These are phyloP conservation scores for Fistulifera solaris DNA, from an alignment of 108 stramenopile genomes.

Conservation along the genomic window DNA sequence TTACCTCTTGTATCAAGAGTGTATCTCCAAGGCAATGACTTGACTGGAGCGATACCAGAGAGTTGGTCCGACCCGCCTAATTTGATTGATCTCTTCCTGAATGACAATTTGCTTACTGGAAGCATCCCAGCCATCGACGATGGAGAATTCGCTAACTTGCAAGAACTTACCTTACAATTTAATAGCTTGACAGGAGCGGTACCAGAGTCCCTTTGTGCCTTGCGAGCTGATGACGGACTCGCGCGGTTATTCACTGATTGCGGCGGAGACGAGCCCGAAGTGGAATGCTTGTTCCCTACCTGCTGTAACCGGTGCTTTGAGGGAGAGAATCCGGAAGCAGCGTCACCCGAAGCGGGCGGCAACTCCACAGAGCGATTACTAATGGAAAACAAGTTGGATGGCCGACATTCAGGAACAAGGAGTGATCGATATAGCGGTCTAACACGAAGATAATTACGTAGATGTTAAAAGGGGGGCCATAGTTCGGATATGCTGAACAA, in stretches of 20 bases:
- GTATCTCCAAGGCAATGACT: constrained; percentile 29
- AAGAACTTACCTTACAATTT: constrained; percentile 31
- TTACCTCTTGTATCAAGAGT: constrained; percentile 31
- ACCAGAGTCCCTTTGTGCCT: constrained; percentile 31
- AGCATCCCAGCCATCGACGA: constrained; percentile 30
- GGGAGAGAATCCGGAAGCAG: constrained; percentile 1
- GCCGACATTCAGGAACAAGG: no score
- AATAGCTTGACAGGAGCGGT: constrained; percentile 25
- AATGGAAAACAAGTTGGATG: no score
- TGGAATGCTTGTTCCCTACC: constrained; percentile 33
- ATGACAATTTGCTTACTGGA: constrained; percentile 40
- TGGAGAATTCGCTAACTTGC: constrained; percentile 17
- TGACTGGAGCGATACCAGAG: constrained; percentile 40
- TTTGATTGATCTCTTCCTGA: constrained; percentile 44
- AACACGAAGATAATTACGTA: no score
- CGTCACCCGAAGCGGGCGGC: background rate
- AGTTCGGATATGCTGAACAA: no score
- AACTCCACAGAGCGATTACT: no score
- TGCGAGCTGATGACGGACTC: constrained; percentile 22
- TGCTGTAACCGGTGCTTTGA: constrained; percentile 48
- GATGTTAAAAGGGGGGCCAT: no score
- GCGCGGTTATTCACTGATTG: constrained; percentile 40
- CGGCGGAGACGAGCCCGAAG: constrained; percentile 26
- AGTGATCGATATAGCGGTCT: no score
- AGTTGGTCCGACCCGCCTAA: constrained; percentile 16